Percentiles rank a stretch among this genome's conserved stretches.
phyloP scores from a whole-genome alignment of 164 flowering plant genomes.

The Stephania yunnanensis region DNA sequence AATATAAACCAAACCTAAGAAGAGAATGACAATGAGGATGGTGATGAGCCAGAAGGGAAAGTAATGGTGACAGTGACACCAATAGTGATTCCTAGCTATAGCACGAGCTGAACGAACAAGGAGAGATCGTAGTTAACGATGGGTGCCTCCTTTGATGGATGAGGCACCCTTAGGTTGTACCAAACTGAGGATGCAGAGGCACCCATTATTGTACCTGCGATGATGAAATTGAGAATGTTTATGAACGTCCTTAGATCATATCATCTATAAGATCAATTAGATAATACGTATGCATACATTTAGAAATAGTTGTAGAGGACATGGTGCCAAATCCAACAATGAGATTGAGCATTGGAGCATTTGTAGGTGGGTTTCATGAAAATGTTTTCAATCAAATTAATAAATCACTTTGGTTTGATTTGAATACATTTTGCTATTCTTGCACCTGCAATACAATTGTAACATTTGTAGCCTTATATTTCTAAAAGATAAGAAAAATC shows the following conservation, averaged over 20 bases:
- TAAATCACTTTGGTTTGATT: too few species aligned
- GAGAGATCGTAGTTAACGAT: slow-evolving; percentile 89
- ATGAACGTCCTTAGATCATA: background rate
- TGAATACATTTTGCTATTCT: too few species aligned
- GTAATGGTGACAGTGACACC: slow-evolving; percentile 79
- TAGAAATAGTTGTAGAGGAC: slow-evolving; percentile 94
- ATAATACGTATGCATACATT: slow-evolving; percentile 40
- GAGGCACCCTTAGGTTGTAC: slow-evolving; percentile 81
- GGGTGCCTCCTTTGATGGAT: slow-evolving; percentile 78
- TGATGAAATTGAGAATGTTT: background rate
- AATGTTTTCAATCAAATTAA: too few species aligned
- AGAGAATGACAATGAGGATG: slow-evolving; percentile 82
- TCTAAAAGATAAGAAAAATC: too few species aligned
- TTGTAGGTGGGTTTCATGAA: too few species aligned
- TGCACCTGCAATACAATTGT: too few species aligned
- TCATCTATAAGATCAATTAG: too few species aligned
- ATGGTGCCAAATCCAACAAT: slow-evolving; percentile 87
- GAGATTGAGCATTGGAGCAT: slow-evolving; percentile 85
- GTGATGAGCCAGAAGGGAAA: slow-evolving; percentile 98
- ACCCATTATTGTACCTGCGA: slow-evolving; percentile 63
- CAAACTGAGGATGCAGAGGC: slow-evolving; percentile 67
- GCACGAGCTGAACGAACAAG: slow-evolving; percentile 90
- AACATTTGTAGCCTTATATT: too few species aligned
- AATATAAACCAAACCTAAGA: slow-evolving; percentile 40
- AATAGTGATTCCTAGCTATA: slow-evolving; percentile 38